phyloP scores from a whole-genome alignment of 23 red algal species.

The Agarophyton chilense region DNA sequence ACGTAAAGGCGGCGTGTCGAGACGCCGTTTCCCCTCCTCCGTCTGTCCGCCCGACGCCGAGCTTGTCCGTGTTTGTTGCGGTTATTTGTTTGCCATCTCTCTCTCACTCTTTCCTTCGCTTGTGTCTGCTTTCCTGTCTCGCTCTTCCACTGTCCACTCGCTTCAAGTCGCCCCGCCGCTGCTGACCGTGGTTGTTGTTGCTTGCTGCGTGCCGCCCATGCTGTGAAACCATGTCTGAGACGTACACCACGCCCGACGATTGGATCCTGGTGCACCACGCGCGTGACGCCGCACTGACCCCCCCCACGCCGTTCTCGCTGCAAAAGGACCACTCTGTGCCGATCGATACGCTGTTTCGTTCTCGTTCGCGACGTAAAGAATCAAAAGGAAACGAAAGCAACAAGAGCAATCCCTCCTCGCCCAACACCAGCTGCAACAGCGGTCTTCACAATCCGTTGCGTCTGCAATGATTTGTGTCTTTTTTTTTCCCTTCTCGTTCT shows the following conservation, averaged over 20 bases:
- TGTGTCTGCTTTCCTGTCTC: too few relatives aligned
- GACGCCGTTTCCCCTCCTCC: neutral
- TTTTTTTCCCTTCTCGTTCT: neutral
- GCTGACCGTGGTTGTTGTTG: neutral
- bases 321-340: constrained; percentile 51
- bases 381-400: neutral
- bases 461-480: neutral
- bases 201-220: neutral
- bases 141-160: too few relatives aligned
- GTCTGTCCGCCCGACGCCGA: neutral
- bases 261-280: constrained; percentile 47
- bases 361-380: constrained; percentile 6
- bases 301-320: neutral
- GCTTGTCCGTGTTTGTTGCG: too few relatives aligned
- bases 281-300: constrained; percentile 19
- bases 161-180: neutral
- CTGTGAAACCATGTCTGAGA: constrained; percentile 17
- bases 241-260: constrained; percentile 45
- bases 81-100: neutral
- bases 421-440: neutral
- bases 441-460: neutral
- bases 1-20: too few relatives aligned
- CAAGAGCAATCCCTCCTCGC: constrained; percentile 15
- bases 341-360: constrained; percentile 48
- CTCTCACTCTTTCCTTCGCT: too few relatives aligned